These are phyloP conservation scores for Pelargonium cotyledonis DNA, from an alignment of 441 rosid species.

Conservation along the genomic window DNA sequence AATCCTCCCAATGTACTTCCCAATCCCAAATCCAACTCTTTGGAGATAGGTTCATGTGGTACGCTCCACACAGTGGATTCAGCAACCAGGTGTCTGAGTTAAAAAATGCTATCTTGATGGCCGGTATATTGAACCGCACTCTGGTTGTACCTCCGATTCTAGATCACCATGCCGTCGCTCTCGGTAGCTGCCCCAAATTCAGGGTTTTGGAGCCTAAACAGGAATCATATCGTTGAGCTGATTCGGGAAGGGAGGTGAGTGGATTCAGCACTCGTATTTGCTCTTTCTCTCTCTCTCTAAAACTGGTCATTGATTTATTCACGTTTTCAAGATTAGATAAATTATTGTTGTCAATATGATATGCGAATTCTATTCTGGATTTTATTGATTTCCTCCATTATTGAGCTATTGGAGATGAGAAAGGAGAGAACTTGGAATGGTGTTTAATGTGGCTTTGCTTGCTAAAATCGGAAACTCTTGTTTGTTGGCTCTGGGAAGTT, in stretches of 20 bases:
- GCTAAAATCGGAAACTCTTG: no score
- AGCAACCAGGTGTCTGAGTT: slow-evolving; percentile 88
- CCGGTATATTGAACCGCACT: slow-evolving; percentile 69
- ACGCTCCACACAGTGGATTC: slow-evolving; percentile 90
- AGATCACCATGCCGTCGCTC: slow-evolving; percentile 86
- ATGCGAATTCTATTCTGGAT: background rate
- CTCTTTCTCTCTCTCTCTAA: background rate
- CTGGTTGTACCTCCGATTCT: slow-evolving; percentile 78
- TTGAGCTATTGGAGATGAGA: no score
- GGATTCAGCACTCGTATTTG: background rate
- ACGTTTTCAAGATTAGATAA: background rate
- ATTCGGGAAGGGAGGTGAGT: slow-evolving; percentile 51
- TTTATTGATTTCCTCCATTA: background rate
- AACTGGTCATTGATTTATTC: no score
- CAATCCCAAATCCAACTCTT: slow-evolving; percentile 8
- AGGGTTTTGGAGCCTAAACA: slow-evolving; percentile 57
- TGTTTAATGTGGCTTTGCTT: no score
- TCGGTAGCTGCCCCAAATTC: slow-evolving; percentile 96
- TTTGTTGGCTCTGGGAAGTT: no score
- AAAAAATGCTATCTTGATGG: slow-evolving; percentile 64
- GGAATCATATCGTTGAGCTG: slow-evolving; percentile 58
- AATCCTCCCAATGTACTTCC: slow-evolving; percentile 37
- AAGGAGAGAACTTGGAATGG: no score
- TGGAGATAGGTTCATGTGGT: slow-evolving; percentile 47
- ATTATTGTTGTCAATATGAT: background rate